Conservation (phyloP, 805 yeast genomes). For the Metahyphopichia silvanorum region DNA sequence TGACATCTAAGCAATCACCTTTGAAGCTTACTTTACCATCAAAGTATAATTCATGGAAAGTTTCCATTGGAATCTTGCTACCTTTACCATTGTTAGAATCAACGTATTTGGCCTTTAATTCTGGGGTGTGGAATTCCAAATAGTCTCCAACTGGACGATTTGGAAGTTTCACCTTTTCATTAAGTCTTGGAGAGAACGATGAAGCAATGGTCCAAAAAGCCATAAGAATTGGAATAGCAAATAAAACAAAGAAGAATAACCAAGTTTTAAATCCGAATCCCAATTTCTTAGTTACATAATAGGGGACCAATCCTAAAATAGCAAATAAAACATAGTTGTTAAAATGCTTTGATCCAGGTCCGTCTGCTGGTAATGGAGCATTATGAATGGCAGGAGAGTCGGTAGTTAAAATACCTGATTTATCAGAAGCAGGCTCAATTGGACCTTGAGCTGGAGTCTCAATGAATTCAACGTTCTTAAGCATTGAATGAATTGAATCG, state of each 20-base stretch:
- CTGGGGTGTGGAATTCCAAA: conserved; percentile 76
- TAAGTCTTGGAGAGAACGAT: conserved; percentile 74
- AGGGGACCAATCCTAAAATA: conserved; percentile 57
- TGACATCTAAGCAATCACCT: conserved; percentile 79
- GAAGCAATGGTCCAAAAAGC: conserved; percentile 81
- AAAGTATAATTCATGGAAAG: conserved; percentile 85
- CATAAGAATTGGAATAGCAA: conserved; percentile 69
- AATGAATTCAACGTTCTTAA: conserved; percentile 49
- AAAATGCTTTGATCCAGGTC: conserved; percentile 79
- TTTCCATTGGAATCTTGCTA: conserved; percentile 84
- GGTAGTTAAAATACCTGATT: conserved; percentile 36
- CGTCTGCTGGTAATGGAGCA: conserved; percentile 89
- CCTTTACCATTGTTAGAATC: conserved; percentile 52
- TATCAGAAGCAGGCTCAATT: conserved; percentile 27
- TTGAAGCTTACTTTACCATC: conserved; percentile 81
- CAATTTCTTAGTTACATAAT: conserved; percentile 56
- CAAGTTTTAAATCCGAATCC: conserved; percentile 72
- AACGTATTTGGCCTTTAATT: conserved; percentile 60
- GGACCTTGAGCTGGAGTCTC: conserved; percentile 50
- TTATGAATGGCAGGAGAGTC: conserved; percentile 71
- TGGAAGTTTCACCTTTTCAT: conserved; percentile 74
- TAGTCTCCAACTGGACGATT: conserved; percentile 75
- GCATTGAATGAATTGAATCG: conserved; percentile 19
- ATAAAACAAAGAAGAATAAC: conserved; percentile 53
- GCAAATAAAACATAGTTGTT: conserved; percentile 54